Conservation (phyloP, 257 asterid species). For the Ilex asprella region DNA sequence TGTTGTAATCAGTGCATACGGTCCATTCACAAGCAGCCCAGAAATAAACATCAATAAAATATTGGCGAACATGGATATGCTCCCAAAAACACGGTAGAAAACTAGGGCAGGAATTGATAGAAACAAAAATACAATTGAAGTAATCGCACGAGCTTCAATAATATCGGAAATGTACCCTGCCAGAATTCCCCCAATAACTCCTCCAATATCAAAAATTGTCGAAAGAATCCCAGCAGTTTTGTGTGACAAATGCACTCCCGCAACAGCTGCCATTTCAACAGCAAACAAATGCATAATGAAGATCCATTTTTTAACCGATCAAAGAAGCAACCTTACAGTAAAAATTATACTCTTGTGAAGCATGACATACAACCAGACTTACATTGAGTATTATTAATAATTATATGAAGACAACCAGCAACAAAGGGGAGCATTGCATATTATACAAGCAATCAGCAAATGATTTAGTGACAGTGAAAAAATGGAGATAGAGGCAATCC, state of each 20-base stretch:
- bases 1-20: constrained; percentile 83
- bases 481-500: too few species aligned
- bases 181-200: constrained; percentile 77
- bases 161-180: constrained; percentile 75
- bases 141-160: constrained; percentile 80
- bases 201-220: constrained; percentile 80
- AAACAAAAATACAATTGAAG: constrained; percentile 49
- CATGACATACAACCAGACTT: too few species aligned
- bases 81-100: constrained; percentile 63
- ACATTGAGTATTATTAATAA: too few species aligned
- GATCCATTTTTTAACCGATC: background rate
- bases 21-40: constrained; percentile 85
- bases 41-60: constrained; percentile 51
- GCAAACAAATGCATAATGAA: constrained; percentile 5
- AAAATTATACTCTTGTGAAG: too few species aligned
- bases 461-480: too few species aligned
- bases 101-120: constrained; percentile 74
- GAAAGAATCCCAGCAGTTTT: constrained; percentile 83
- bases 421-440: too few species aligned
- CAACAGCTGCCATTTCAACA: constrained; percentile 55
- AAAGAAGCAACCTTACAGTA: background rate
- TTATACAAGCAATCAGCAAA: too few species aligned
- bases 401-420: too few species aligned
- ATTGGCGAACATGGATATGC: constrained; percentile 61
- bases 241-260: constrained; percentile 72